These are phyloP conservation scores for Angophora floribunda DNA, from an alignment of 345 rosid species.

Conservation along the genomic window DNA sequence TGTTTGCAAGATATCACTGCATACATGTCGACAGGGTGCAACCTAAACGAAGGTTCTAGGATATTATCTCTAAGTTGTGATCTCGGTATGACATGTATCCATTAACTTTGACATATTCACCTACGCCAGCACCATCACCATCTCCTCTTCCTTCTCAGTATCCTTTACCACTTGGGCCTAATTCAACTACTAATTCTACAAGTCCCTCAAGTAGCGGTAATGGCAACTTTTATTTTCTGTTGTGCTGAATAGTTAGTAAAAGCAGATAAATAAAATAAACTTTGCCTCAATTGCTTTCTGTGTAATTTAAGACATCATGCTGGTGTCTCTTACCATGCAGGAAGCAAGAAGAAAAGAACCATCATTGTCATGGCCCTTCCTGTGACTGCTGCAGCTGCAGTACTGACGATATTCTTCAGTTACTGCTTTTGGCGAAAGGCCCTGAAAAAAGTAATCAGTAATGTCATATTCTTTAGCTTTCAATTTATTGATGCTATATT, in stretches of 20 bases:
- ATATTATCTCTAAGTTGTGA: slow-evolving; percentile 13
- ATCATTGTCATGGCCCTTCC: slow-evolving; percentile 1
- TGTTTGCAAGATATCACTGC: slow-evolving; percentile 9
- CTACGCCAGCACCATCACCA: not conserved
- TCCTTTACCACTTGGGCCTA: not conserved
- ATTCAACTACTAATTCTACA: not conserved
- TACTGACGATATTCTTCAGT: not conserved
- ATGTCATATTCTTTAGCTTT: not conserved
- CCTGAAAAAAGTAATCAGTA: not conserved
- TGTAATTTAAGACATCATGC: not conserved
- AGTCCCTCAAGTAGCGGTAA: not conserved
- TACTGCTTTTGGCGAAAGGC: slow-evolving; percentile 9
- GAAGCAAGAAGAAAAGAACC: slow-evolving; percentile 1
- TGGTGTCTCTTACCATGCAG: not conserved
- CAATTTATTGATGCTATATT: not conserved
- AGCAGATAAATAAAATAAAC: too few relatives aligned
- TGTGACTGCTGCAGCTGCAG: not conserved
- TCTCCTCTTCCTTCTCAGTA: not conserved
- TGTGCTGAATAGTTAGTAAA: not conserved
- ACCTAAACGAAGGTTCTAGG: slow-evolving; percentile 1
- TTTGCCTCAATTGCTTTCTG: not conserved
- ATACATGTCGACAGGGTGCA: not conserved
- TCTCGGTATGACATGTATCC: slow-evolving; percentile 19
- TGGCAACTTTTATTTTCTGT: not conserved
- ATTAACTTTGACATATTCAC: slow-evolving; percentile 3